These are phyloP conservation scores for Suhomyces ambrosiae DNA, from an alignment of 1,139 yeast genomes.

Conservation along the genomic window DNA sequence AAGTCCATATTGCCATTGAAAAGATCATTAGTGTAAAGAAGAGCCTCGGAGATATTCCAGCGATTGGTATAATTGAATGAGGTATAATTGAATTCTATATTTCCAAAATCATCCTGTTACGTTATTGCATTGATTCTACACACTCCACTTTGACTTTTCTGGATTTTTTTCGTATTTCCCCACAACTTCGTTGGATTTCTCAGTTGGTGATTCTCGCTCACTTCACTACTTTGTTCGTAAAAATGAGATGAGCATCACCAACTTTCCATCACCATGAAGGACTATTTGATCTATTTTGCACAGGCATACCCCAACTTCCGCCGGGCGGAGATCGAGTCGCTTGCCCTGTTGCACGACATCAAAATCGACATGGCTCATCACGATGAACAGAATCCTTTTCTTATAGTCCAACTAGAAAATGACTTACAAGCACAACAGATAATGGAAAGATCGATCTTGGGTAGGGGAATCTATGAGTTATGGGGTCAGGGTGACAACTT, in stretches of 20 bases:
- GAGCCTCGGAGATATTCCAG: too few relatives aligned
- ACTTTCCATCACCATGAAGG: conserved; percentile 37
- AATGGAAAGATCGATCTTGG: conserved; percentile 66
- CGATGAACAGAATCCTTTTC: conserved; percentile 65
- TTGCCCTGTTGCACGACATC: conserved; percentile 66
- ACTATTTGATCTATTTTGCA: conserved; percentile 77
- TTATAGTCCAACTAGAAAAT: conserved; percentile 61
- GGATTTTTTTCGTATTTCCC: too few relatives aligned
- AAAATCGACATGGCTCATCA: conserved; percentile 63
- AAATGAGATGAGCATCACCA: neutral
- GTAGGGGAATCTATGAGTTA: conserved; percentile 78
- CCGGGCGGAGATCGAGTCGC: conserved; percentile 77
- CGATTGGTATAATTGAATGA: too few relatives aligned
- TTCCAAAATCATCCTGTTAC: too few relatives aligned
- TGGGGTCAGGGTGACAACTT: conserved; percentile 72
- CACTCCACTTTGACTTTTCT: too few relatives aligned
- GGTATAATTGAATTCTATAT: too few relatives aligned
- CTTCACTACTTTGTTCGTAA: neutral
- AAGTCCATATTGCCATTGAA: too few relatives aligned
- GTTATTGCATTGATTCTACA: too few relatives aligned
- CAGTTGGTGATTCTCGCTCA: too few relatives aligned
- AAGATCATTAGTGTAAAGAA: too few relatives aligned
- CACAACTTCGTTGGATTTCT: too few relatives aligned
- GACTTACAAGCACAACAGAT: conserved; percentile 70
- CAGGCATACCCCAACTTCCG: conserved; percentile 83